A percentile compares a stretch with the other conserved stretches of the same genome.
These are phyloP conservation scores for Adansonia rubrostipa DNA, from an alignment of 441 rosid species.

Conservation along the genomic window DNA sequence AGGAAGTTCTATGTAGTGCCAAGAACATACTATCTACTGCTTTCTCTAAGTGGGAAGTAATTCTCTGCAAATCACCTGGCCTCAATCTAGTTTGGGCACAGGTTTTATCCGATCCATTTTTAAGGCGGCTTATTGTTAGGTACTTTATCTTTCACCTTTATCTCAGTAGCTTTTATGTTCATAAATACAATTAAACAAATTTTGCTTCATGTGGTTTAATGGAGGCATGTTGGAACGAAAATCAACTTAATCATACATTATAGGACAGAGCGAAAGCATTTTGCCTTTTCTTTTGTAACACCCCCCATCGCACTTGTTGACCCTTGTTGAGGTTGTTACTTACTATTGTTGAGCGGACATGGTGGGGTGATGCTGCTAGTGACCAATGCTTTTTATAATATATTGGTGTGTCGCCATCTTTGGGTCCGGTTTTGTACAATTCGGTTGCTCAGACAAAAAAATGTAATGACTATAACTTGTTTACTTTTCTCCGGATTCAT, in stretches of 20 bases:
- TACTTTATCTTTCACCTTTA: slow-evolving; percentile 32
- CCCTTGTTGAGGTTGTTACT: background rate
- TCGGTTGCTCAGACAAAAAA: background rate
- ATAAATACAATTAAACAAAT: background rate
- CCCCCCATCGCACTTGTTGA: background rate
- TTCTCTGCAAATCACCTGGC: slow-evolving; percentile 69
- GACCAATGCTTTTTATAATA: too few species aligned
- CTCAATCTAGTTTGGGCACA: slow-evolving; percentile 96
- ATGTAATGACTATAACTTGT: slow-evolving; percentile 9
- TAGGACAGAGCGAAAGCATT: background rate
- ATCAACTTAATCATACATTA: background rate
- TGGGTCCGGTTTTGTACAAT: background rate
- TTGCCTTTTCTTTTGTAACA: background rate
- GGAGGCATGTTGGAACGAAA: background rate
- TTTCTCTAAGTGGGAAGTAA: slow-evolving; percentile 82
- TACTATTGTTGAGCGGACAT: background rate
- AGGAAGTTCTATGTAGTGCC: slow-evolving; percentile 68
- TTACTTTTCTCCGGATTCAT: slow-evolving; percentile 66
- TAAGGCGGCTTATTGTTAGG: slow-evolving; percentile 90
- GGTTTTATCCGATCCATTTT: slow-evolving; percentile 79
- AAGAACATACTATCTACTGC: slow-evolving; percentile 73
- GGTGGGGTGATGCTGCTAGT: background rate
- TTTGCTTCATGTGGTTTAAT: slow-evolving; percentile 1
- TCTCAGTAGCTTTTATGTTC: background rate
- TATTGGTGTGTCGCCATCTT: background rate